These are phyloP conservation scores for Cyclospora cayetanensis DNA, from an alignment of 169 alveolate genomes.

Conservation along the genomic window DNA sequence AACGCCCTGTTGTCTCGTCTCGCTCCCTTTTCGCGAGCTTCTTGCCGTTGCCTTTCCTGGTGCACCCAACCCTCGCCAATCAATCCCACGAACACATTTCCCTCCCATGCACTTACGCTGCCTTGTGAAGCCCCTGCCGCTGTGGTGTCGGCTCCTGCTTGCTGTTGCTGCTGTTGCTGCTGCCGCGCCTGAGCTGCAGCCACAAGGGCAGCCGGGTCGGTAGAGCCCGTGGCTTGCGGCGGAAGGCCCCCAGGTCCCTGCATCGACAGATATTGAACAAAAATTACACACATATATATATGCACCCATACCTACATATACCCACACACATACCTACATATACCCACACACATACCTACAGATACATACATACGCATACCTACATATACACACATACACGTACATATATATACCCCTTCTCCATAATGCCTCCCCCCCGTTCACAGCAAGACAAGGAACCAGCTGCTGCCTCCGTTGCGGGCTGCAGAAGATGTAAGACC, in stretches of 20 bases:
- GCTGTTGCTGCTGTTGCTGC: slow-evolving; percentile 43
- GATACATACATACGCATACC: too few species aligned
- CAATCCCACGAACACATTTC: neutral
- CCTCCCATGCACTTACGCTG: neutral
- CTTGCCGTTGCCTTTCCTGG: neutral
- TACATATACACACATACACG: too few species aligned
- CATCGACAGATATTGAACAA: neutral
- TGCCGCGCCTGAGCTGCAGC: slow-evolving; percentile 41
- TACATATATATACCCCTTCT: too few species aligned
- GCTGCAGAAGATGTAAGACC: too few species aligned
- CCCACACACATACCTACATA: too few species aligned
- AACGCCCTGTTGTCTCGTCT: too few species aligned
- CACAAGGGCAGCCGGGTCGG: slow-evolving; percentile 38
- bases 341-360: too few species aligned
- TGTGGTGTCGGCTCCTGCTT: slow-evolving; percentile 24
- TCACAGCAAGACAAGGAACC: too few species aligned
- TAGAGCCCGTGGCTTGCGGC: slow-evolving; percentile 16
- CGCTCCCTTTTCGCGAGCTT: too few species aligned
- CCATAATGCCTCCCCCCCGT: too few species aligned
- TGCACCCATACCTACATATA: too few species aligned
- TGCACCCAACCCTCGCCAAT: neutral
- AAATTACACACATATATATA: neutral
- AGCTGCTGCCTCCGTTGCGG: too few species aligned
- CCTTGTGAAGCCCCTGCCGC: slow-evolving; percentile 27
- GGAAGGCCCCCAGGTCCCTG: slow-evolving; percentile 7